Conservation (phyloP, 2,329 filamentous ascomycete species). For the Plenodomus lindquistii region DNA sequence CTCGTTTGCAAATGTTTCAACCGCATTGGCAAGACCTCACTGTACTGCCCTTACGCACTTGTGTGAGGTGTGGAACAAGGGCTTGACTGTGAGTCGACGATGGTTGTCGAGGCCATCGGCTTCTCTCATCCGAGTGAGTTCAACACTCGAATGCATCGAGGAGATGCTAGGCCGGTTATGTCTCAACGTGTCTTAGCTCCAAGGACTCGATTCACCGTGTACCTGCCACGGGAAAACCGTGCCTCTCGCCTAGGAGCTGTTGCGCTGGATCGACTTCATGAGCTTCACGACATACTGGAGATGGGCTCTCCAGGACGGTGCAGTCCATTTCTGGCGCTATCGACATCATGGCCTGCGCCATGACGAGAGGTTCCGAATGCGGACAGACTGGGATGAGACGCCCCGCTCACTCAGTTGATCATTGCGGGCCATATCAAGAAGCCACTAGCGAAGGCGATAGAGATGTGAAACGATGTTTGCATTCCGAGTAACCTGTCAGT, state of each 20-base stretch:
- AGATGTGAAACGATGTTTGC: conserved; percentile 34
- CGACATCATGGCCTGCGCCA: neutral
- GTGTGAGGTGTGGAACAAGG: neutral
- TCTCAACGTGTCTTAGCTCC: neutral
- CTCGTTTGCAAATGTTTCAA: too few species aligned
- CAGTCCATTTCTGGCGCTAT: neutral
- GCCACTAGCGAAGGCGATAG: conserved; percentile 12
- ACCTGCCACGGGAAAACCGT: neutral
- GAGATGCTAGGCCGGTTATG: neutral
- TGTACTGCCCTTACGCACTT: neutral
- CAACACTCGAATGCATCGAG: neutral
- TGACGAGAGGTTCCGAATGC: neutral
- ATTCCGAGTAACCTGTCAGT: conserved; percentile 32
- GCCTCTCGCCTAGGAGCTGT: neutral
- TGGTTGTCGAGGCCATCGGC: neutral
- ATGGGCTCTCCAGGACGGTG: neutral
- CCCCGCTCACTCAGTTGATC: neutral
- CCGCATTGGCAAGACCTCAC: neutral
- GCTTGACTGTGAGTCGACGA: neutral
- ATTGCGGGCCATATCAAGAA: neutral
- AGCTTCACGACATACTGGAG: neutral
- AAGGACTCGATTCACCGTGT: neutral
- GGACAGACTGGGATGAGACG: neutral
- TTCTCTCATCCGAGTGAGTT: neutral
- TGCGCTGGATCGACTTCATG: neutral